A percentile compares a stretch with the other conserved stretches of the same genome.
phyloP scores from a whole-genome alignment of 805 yeast species.

The Saturnispora sanitii region DNA sequence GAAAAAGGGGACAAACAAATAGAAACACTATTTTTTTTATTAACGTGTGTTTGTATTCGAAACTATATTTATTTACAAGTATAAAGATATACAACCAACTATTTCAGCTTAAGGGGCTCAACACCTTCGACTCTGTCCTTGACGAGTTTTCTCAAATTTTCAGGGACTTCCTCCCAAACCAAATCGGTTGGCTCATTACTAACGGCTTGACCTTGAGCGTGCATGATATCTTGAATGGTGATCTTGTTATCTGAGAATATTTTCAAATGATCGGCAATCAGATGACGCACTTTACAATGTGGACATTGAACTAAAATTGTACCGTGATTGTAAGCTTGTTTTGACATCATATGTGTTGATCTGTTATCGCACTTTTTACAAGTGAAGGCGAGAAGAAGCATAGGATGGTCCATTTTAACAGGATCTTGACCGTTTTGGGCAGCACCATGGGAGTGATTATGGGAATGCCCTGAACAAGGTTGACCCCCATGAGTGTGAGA shows the following conservation, averaged over 20 bases:
- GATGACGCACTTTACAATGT: constrained; percentile 75
- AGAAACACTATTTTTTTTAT: too few species aligned
- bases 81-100: background rate
- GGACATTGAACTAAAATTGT: constrained; percentile 89
- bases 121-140: constrained; percentile 51
- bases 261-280: constrained; percentile 81
- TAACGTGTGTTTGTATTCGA: background rate
- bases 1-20: too few species aligned
- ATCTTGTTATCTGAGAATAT: constrained; percentile 72
- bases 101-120: constrained; percentile 7
- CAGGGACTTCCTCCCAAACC: constrained; percentile 60
- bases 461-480: constrained; percentile 12
- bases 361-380: constrained; percentile 80
- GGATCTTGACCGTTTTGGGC: constrained; percentile 3
- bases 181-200: constrained; percentile 57
- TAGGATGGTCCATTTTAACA: constrained; percentile 60
- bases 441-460: constrained; percentile 7
- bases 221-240: constrained; percentile 71
- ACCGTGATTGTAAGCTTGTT: constrained; percentile 82
- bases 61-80: background rate
- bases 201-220: constrained; percentile 66
- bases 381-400: constrained; percentile 81
- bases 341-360: constrained; percentile 83
- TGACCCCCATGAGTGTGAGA: constrained; percentile 11
- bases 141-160: constrained; percentile 36